Conservation (phyloP, 1,284 basidiomycete genomes). For the Singerocomus inundabilis region DNA sequence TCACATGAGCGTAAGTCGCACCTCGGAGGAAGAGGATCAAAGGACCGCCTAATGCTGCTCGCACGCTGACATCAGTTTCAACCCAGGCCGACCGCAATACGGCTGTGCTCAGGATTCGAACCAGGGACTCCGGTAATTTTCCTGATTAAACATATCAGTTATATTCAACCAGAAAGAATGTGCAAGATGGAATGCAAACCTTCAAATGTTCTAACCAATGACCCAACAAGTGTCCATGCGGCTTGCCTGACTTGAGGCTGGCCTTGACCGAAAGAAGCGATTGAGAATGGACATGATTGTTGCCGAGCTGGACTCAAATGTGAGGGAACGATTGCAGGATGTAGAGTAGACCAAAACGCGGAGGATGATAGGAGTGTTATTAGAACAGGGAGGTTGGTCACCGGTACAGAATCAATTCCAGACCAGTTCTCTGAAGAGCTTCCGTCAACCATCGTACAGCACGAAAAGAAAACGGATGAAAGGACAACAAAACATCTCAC, state of each 20-base stretch:
- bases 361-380: conserved; percentile 47
- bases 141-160: conserved; percentile 29
- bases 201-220: conserved; percentile 41
- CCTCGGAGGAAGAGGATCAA: conserved; percentile 72
- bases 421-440: conserved; percentile 18
- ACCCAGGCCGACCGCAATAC: conserved; percentile 75
- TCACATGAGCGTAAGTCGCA: conserved; percentile 26
- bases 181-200: conserved; percentile 33
- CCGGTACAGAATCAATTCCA: conserved; percentile 1
- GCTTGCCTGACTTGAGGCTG: conserved; percentile 70
- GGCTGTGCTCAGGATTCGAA: conserved; percentile 50
- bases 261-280: conserved; percentile 51
- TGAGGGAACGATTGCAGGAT: conserved; percentile 32
- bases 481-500: neutral
- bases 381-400: conserved; percentile 28
- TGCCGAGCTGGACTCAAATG: neutral
- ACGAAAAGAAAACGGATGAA: neutral
- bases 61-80: conserved; percentile 69
- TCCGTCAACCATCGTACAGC: conserved; percentile 5
- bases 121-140: conserved; percentile 39
- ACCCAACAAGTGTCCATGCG: conserved; percentile 55
- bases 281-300: conserved; percentile 41
- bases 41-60: conserved; percentile 66
- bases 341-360: conserved; percentile 59
- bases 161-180: neutral